These are phyloP conservation scores for Eimeria necatrix DNA, from an alignment of 169 alveolate species.

Conservation along the genomic window DNA sequence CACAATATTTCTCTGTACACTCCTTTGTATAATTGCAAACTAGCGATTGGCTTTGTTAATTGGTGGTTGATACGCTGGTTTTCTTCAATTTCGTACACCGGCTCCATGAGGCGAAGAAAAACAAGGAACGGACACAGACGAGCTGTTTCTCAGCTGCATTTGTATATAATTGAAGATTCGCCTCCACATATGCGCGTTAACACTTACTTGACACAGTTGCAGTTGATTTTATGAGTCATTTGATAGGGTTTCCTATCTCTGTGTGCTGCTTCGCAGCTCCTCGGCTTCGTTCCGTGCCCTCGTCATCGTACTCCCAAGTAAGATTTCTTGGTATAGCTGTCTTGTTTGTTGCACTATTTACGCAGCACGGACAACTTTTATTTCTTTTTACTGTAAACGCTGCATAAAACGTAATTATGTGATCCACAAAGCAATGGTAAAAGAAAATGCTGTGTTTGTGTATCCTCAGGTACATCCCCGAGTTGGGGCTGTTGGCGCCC, in stretches of 20 bases:
- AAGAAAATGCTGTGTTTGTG: not conserved
- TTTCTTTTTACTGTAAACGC: not conserved
- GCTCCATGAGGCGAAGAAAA: too few species aligned
- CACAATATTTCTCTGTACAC: not conserved
- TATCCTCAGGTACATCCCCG: not conserved
- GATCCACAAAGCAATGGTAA: too few species aligned
- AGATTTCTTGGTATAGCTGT: not conserved
- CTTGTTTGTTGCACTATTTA: not conserved
- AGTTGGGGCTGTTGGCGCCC: not conserved
- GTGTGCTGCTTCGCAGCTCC: constrained; percentile 88
- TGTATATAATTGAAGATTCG: too few species aligned
- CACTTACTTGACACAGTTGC: too few species aligned
- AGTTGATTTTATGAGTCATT: not conserved
- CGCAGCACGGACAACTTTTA: not conserved
- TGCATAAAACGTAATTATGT: not conserved
- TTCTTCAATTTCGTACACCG: not conserved
- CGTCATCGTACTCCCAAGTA: constrained; percentile 94
- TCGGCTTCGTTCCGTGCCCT: constrained; percentile 93
- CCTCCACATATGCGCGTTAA: too few species aligned
- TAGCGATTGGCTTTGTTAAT: not conserved
- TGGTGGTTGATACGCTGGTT: not conserved
- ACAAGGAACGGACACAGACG: too few species aligned
- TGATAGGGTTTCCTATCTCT: not conserved
- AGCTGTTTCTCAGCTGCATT: too few species aligned
- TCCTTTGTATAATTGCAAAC: not conserved